Conservation (phyloP, 192 early-diverging fungal genomes). For the Spizellomyces punctatus region DNA sequence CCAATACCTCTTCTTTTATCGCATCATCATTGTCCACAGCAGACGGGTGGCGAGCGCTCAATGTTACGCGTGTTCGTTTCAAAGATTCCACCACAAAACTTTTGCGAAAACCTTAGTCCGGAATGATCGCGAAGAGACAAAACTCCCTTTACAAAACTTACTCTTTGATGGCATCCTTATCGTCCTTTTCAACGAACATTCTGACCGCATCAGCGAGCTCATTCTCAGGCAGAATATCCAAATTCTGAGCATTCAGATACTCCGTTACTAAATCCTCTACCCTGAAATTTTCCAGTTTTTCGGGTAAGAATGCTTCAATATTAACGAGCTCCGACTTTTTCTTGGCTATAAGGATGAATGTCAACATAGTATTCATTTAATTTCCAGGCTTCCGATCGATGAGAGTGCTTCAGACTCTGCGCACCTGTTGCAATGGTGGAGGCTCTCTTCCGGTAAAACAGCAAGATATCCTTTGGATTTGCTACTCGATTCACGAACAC, state of each 20-base stretch:
- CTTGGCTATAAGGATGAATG: conserved; percentile 1
- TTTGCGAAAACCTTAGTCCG: background rate
- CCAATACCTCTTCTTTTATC: conserved; percentile 10
- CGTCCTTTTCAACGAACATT: conserved; percentile 83
- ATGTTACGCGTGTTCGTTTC: conserved; percentile 15
- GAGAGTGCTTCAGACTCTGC: background rate
- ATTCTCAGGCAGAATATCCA: conserved; percentile 75
- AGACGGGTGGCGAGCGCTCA: background rate
- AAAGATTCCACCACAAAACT: conserved; percentile 32
- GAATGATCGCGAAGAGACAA: background rate
- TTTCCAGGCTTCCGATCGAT: background rate
- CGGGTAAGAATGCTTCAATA: conserved; percentile 51
- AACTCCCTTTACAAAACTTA: conserved; percentile 24
- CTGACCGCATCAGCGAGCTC: conserved; percentile 75
- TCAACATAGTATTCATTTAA: background rate
- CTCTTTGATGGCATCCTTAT: conserved; percentile 79
- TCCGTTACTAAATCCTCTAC: conserved; percentile 80
- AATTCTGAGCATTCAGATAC: conserved; percentile 65
- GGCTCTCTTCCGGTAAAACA: conserved; percentile 70
- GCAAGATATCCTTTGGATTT: conserved; percentile 85
- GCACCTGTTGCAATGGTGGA: background rate
- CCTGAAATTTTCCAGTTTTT: conserved; percentile 67
- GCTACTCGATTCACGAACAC: conserved; percentile 79
- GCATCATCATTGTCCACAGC: conserved; percentile 2
- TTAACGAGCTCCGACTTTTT: conserved; percentile 11